Evolutionary conservation across 345 rosid genomes (phyloP).

Genomic region (Eucalyptus cloeziana): DNA sequence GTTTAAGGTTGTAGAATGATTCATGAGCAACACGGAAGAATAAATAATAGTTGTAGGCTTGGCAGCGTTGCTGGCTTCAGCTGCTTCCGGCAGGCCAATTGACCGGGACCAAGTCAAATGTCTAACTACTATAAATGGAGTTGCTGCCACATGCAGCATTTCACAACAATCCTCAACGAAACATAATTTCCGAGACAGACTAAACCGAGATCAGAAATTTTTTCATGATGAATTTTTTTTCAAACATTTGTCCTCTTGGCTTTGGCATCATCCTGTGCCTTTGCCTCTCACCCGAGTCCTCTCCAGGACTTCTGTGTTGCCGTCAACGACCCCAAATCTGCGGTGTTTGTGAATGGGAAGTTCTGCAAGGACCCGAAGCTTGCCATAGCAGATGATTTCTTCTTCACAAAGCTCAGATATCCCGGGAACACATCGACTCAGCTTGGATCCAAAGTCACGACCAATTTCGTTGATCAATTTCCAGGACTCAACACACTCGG

Average conservation of each 20-base stretch:
- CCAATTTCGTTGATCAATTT: background rate
- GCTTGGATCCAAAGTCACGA: background rate
- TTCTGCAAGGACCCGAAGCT: background rate
- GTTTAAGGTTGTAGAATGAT: background rate
- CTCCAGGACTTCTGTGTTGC: background rate
- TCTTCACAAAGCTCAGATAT: background rate
- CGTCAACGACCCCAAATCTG: background rate
- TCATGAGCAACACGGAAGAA: background rate
- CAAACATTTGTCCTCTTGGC: background rate
- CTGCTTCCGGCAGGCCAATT: background rate
- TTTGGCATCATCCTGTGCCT: background rate
- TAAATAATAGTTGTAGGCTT: background rate
- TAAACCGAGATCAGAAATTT: background rate
- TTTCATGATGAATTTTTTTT: background rate
- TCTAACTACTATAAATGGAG: background rate
- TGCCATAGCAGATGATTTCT: background rate
- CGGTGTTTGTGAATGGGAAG: background rate
- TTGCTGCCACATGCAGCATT: background rate
- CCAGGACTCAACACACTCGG: background rate
- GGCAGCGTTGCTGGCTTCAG: background rate
- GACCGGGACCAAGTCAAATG: background rate
- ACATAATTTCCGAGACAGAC: background rate
- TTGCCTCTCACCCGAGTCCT: background rate
- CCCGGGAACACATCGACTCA: background rate
- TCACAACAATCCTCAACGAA: background rate